Evolutionary conservation across 768 basidiomycete genomes (phyloP), one percentile per base, ranked within the genome.

Genomic region (Trametes cubensis): DNA sequence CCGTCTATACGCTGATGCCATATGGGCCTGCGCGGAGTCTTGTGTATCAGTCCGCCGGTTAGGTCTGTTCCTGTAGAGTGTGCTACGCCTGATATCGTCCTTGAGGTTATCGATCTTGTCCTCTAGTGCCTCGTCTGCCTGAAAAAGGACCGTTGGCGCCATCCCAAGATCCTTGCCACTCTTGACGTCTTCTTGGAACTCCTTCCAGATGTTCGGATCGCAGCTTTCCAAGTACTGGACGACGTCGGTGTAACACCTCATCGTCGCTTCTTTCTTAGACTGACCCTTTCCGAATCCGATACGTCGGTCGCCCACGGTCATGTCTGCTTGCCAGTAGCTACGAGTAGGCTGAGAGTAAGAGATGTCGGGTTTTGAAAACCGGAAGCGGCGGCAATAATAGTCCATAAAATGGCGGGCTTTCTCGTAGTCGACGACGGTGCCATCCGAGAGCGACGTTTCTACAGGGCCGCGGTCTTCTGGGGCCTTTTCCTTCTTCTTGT

Each of bases 371-470:
- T 83, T 84, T 11, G 81, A 79, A 69, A 95, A 95, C 25, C 78
- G 77, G 72, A 86, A 97, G 39, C 85, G 81, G 47, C 86, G 83
- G 71, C 94, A 96, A 69, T 98, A 98, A 73, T 90, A 98, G 65
- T 95, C 95, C 89, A 97, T 95, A 78, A 98, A 98, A 62, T 83
- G 85, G 51, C 89, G 85, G 3, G 94, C 93, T 54, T 82, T 82
- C 54, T 92, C 90, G 53, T 87, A 87, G 7, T 77, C 77, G 64
- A 95, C 82, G 21, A 75, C 68, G 13, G 84, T 80, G 25, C 86
- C 85, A 68, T 94, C 89, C 3, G 86, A 83, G 13, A 95, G 70
- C 7, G 67, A 71, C 34, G 77, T 76, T 17, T 73, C 70, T 8
- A 55, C 7, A 1, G 70, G 58, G 28, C 59, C 63, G 20, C 38